Evolutionary conservation across 352 stramenopile genomes (phyloP).

Genomic region (Pythium plurisporium): DNA sequence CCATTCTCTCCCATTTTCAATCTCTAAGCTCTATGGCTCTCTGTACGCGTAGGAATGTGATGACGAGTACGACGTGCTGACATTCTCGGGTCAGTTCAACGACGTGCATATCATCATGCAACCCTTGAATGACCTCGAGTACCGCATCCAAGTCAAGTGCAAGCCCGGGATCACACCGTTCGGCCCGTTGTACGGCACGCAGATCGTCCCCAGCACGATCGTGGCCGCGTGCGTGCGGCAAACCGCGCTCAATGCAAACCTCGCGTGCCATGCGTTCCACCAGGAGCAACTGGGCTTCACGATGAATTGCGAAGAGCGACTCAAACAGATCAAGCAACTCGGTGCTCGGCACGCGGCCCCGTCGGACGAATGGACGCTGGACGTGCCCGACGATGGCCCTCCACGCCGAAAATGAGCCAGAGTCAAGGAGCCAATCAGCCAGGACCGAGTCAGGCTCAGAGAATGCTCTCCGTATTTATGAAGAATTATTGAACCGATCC

Average conservation of each 20-base stretch:
- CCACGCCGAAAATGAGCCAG: neutral
- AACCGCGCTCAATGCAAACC: constrained; percentile 79
- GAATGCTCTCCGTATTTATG: too few relatives aligned
- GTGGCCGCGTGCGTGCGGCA: constrained; percentile 68
- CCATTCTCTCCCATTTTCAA: neutral
- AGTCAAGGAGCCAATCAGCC: neutral
- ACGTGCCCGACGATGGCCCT: neutral
- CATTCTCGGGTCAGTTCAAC: constrained; percentile 81
- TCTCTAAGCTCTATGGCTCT: too few relatives aligned
- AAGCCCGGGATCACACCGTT: constrained; percentile 75
- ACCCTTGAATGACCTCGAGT: constrained; percentile 69
- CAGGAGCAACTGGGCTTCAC: constrained; percentile 78
- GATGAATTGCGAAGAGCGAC: constrained; percentile 74
- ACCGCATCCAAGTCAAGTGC: constrained; percentile 62
- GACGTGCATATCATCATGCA: constrained; percentile 86
- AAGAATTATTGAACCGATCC: too few relatives aligned
- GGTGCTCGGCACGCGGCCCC: constrained; percentile 44
- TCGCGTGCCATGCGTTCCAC: constrained; percentile 79
- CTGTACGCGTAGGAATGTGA: constrained; percentile 48
- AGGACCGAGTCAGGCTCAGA: neutral
- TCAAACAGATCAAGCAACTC: constrained; percentile 88
- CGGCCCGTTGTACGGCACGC: constrained; percentile 64
- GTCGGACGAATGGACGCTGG: constrained; percentile 42
- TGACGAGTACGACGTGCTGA: constrained; percentile 68
- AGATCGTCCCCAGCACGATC: constrained; percentile 58